phyloP scores from a whole-genome alignment of 257 asterid species.

The Capsicum rhomboideum region DNA sequence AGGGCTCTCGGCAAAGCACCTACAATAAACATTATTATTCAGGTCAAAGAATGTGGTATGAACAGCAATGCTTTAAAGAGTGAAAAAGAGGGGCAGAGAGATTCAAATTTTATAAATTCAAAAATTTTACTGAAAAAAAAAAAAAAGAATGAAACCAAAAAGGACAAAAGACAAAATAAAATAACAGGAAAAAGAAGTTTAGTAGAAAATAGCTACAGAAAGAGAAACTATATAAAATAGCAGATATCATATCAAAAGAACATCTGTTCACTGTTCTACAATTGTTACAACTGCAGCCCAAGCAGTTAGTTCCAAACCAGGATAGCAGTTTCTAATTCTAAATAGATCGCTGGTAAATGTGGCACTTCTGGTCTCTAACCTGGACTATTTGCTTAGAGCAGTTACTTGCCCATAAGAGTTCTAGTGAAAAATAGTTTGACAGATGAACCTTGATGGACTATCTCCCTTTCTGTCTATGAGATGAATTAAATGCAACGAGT shows the following conservation, averaged over 20 bases:
- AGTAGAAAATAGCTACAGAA: background rate
- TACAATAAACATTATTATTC: constrained; percentile 5
- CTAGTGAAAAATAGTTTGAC: background rate
- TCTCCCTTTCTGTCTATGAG: background rate
- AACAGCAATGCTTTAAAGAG: background rate
- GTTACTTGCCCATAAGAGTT: background rate
- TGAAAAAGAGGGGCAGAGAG: background rate
- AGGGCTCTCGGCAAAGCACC: constrained; percentile 51
- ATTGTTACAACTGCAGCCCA: background rate
- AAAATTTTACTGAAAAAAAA: background rate
- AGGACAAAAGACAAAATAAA: too few relatives aligned
- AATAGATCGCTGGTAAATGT: background rate
- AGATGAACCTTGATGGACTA: background rate
- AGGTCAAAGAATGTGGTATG: background rate
- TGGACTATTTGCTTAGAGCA: background rate
- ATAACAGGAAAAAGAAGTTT: background rate
- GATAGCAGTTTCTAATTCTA: background rate
- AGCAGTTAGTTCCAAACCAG: background rate
- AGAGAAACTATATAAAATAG: background rate
- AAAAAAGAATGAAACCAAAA: background rate
- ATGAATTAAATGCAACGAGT: background rate
- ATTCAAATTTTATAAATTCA: too few relatives aligned
- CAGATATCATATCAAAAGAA: background rate
- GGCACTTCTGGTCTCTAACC: background rate
- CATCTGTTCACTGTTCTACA: background rate